Conservation (phyloP, 352 stramenopile species). For the Pythium monospermum region DNA sequence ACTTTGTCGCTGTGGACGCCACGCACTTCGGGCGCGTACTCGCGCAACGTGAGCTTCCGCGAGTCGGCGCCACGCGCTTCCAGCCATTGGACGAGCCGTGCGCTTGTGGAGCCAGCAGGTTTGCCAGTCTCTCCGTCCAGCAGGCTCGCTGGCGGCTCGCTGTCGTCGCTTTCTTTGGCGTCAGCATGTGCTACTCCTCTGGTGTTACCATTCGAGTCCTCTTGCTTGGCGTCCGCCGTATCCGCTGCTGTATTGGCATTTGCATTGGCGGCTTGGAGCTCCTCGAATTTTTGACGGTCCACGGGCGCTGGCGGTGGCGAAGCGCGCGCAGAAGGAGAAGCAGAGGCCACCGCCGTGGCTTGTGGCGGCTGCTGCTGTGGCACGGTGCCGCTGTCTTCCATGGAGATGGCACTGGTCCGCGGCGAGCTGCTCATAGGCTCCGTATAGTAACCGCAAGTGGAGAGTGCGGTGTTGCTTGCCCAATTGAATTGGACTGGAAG, state of each 20-base stretch:
- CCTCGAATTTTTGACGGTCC: conserved; percentile 36
- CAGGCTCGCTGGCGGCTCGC: conserved; percentile 9
- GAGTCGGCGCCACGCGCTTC: conserved; percentile 64
- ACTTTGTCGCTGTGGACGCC: conserved; percentile 89
- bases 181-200: conserved; percentile 1
- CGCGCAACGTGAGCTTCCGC: conserved; percentile 72
- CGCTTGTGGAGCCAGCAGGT: conserved; percentile 41
- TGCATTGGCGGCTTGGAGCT: conserved; percentile 24
- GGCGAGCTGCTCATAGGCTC: conserved; percentile 9
- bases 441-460: background rate
- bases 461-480: background rate
- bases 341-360: background rate
- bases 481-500: conserved; percentile 18
- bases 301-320: conserved; percentile 7
- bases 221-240: too few species aligned
- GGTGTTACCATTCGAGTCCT: too few species aligned
- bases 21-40: conserved; percentile 91
- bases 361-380: background rate
- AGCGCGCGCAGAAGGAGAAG: background rate
- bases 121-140: conserved; percentile 17
- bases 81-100: conserved; percentile 74
- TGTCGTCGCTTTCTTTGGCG: conserved; percentile 13
- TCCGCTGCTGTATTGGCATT: conserved; percentile 3
- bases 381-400: background rate
- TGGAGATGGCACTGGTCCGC: background rate